Evolutionary conservation across 441 rosid species (phyloP).

Genomic region (Populus hybrid): DNA sequence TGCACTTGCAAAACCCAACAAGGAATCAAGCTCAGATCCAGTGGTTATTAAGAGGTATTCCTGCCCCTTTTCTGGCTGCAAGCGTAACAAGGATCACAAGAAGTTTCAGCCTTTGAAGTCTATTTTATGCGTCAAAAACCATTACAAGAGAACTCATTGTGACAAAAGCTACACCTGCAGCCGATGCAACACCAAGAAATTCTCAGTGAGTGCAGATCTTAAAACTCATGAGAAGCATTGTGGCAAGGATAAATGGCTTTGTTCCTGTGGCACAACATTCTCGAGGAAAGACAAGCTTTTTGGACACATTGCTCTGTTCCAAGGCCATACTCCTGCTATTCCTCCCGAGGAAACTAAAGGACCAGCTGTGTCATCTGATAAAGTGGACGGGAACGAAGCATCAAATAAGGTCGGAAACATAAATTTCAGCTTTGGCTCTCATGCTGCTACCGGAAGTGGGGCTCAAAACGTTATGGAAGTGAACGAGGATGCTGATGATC

Average conservation of each 20-base stretch:
- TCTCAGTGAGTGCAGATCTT: conserved; percentile 85
- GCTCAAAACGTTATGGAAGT: conserved; percentile 41
- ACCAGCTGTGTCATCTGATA: conserved; percentile 32
- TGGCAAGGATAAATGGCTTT: conserved; percentile 92
- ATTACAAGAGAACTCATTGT: conserved; percentile 92
- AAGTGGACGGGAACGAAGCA: conserved; percentile 33
- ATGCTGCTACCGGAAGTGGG: conserved; percentile 27
- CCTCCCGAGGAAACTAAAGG: conserved; percentile 64
- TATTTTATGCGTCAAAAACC: conserved; percentile 83
- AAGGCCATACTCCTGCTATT: conserved; percentile 94
- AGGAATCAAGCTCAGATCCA: conserved; percentile 59
- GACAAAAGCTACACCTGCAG: conserved; percentile 88
- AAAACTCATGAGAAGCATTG: conserved; percentile 98
- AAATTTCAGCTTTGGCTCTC: conserved; percentile 37
- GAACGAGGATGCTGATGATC: conserved; percentile 51
- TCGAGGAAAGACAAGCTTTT: conserved; percentile 96
- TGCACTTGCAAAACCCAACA: conserved; percentile 82
- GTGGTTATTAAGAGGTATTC: conserved; percentile 79
- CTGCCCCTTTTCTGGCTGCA: conserved; percentile 84
- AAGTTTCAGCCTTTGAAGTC: conserved; percentile 94
- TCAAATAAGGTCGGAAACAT: conserved; percentile 39
- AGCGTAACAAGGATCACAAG: conserved; percentile 92
- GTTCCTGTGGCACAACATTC: conserved; percentile 93
- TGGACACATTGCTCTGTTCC: conserved; percentile 87
- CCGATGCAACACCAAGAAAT: conserved; percentile 87